phyloP scores from a whole-genome alignment of 2,329 filamentous ascomycete species.

The Aspergillus floridensis region DNA sequence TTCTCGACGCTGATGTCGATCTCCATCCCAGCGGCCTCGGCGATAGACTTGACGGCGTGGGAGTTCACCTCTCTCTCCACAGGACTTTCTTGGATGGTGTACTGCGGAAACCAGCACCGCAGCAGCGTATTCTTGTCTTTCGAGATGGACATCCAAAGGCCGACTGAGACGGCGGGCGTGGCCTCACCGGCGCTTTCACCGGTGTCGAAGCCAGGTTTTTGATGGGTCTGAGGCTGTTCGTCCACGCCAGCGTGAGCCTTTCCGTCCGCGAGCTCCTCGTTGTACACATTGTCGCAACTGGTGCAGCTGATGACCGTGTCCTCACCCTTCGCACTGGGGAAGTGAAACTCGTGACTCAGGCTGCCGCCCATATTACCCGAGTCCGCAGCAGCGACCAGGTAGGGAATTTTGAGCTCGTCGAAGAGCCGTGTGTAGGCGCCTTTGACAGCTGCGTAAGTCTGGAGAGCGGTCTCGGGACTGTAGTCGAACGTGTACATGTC shows the following conservation, averaged over 20 bases:
- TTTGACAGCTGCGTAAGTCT: conserved; percentile 75
- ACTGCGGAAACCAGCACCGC: conserved; percentile 65
- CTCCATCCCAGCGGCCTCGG: conserved; percentile 54
- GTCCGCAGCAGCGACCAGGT: conserved; percentile 81
- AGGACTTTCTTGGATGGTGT: conserved; percentile 36
- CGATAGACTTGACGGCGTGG: conserved; percentile 61
- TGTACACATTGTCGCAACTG: conserved; percentile 72
- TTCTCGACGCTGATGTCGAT: conserved; percentile 70
- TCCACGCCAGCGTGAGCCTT: conserved; percentile 23
- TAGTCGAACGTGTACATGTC: conserved; percentile 94
- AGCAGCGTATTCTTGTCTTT: conserved; percentile 65
- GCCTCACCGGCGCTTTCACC: conserved; percentile 19
- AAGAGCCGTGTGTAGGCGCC: conserved; percentile 74
- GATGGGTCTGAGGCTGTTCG: neutral
- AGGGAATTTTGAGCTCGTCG: conserved; percentile 75
- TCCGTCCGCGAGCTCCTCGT: conserved; percentile 75
- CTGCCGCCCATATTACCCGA: conserved; percentile 96
- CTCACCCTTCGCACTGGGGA: conserved; percentile 75
- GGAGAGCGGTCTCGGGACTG: conserved; percentile 64
- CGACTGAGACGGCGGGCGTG: conserved; percentile 35
- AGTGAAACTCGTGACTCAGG: conserved; percentile 92
- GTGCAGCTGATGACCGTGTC: conserved; percentile 77
- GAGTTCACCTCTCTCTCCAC: conserved; percentile 50
- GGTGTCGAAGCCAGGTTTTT: conserved; percentile 25
- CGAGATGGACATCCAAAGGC: conserved; percentile 41